Percentiles rank a stretch among this genome's conserved stretches.
phyloP scores from a whole-genome alignment of 2,329 filamentous ascomycete species.

The Shiraia sp. region DNA sequence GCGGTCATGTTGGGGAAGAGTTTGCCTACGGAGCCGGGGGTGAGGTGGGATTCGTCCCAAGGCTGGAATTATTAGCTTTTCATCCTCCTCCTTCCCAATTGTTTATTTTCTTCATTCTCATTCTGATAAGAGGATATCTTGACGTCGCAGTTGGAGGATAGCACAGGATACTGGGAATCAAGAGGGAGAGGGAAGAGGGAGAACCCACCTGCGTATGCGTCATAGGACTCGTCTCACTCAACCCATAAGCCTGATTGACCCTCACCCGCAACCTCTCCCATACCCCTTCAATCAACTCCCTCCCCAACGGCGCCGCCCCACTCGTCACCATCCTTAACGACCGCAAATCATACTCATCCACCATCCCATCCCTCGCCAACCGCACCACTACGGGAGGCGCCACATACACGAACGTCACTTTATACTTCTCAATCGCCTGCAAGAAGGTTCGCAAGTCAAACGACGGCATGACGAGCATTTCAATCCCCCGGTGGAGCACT shows the following conservation, averaged over 20 bases:
- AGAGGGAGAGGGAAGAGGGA: no score
- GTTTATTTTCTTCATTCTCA: no score
- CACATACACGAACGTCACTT: slow-evolving; percentile 76
- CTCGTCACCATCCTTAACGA: slow-evolving; percentile 81
- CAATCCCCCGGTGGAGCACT: slow-evolving; percentile 67
- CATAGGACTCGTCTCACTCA: slow-evolving; percentile 31
- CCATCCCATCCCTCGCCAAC: slow-evolving; percentile 74
- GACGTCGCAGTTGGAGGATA: no score
- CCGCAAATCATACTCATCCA: slow-evolving; percentile 78
- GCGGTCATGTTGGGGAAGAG: slow-evolving; percentile 78
- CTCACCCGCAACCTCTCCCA: slow-evolving; percentile 66
- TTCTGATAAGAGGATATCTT: no score
- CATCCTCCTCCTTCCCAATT: no score
- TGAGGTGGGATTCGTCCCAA: slow-evolving; percentile 29
- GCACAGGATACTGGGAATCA: no score
- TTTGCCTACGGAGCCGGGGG: slow-evolving; percentile 73
- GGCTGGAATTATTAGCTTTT: no score
- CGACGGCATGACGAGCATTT: slow-evolving; percentile 70
- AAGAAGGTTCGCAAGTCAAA: slow-evolving; percentile 84
- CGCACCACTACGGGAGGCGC: slow-evolving; percentile 82
- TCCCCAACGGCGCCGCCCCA: slow-evolving; percentile 80
- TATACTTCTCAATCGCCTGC: slow-evolving; percentile 70
- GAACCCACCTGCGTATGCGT: slow-evolving; percentile 26
- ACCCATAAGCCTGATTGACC: slow-evolving; percentile 29
- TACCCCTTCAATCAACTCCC: slow-evolving; percentile 75